Percentiles rank a stretch among this genome's conserved stretches.
phyloP scores from a whole-genome alignment of 176 grass and related monocot genomes.

The Aegilops bicornis region DNA sequence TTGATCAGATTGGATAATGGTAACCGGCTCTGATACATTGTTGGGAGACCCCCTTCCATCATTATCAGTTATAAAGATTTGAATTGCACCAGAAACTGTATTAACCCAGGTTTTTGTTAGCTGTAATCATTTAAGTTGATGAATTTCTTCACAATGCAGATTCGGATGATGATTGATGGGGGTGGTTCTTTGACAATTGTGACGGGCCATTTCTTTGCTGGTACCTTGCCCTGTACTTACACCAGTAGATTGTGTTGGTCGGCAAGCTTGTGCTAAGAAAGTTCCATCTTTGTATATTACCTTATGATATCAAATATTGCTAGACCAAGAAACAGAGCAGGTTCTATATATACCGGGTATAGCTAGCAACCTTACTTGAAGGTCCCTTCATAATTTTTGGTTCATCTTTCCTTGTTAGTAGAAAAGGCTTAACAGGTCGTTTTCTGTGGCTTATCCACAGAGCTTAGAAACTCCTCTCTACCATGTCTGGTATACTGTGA shows the following conservation, averaged over 20 bases:
- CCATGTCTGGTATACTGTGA: constrained; percentile 50
- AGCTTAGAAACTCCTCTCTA: constrained; percentile 34
- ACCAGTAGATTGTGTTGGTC: constrained; percentile 29
- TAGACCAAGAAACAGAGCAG: constrained; percentile 38
- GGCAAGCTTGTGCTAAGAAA: constrained; percentile 30
- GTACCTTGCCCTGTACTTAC: constrained; percentile 42
- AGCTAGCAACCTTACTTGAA: constrained; percentile 63
- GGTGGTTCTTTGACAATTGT: constrained; percentile 39
- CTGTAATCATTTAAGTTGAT: constrained; percentile 23
- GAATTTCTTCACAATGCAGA: constrained; percentile 44
- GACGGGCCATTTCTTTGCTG: constrained; percentile 29
- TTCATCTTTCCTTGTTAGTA: constrained; percentile 38
- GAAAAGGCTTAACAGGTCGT: constrained; percentile 31
- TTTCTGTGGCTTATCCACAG: constrained; percentile 22
- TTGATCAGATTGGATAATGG: background rate
- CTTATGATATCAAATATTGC: constrained; percentile 36
- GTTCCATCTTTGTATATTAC: constrained; percentile 42
- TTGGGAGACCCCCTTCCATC: background rate
- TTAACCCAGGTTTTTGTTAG: background rate
- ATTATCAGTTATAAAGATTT: background rate
- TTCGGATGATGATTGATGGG: constrained; percentile 59
- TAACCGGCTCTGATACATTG: constrained; percentile 5
- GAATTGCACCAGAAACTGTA: background rate
- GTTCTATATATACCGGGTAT: constrained; percentile 59
- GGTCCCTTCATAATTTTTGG: constrained; percentile 40